A percentile compares a stretch with the other conserved stretches of the same genome.
phyloP scores from a whole-genome alignment of 495 filamentous ascomycete species.

The Evernia prunastri region DNA sequence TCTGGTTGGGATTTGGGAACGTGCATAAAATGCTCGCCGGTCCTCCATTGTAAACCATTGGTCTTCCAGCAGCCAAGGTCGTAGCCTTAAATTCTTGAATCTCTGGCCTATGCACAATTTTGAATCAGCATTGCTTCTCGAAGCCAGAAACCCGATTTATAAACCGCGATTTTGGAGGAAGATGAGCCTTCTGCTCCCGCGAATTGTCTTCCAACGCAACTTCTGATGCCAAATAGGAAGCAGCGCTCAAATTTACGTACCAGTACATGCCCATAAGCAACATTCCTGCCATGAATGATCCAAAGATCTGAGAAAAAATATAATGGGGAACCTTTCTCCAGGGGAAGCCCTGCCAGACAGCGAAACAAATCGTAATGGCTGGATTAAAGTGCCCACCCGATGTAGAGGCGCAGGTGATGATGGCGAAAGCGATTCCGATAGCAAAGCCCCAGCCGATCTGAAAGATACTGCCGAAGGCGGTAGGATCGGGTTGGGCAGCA shows the following conservation, averaged over 20 bases:
- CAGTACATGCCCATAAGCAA: slow-evolving; percentile 46
- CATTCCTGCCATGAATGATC: slow-evolving; percentile 45
- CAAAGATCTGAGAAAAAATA: slow-evolving; percentile 48
- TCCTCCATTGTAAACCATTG: slow-evolving; percentile 40
- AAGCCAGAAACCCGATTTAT: neutral
- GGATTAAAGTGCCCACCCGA: slow-evolving; percentile 51
- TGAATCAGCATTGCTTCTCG: neutral
- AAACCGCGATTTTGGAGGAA: neutral
- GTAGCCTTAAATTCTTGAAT: slow-evolving; percentile 36
- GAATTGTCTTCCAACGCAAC: neutral
- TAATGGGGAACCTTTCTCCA: slow-evolving; percentile 46
- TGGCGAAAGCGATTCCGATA: slow-evolving; percentile 49
- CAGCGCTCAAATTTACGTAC: neutral
- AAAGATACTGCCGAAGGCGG: slow-evolving; percentile 41
- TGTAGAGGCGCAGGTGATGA: slow-evolving; percentile 46
- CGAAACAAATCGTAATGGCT: slow-evolving; percentile 45
- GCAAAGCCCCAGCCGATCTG: slow-evolving; percentile 46
- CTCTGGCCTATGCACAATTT: slow-evolving; percentile 26
- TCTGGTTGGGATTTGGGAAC: slow-evolving; percentile 40
- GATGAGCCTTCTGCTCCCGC: neutral
- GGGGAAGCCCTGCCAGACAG: slow-evolving; percentile 48
- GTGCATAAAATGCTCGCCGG: slow-evolving; percentile 42
- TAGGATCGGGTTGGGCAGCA: slow-evolving; percentile 26
- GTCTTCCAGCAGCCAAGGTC: slow-evolving; percentile 28
- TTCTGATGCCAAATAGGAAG: neutral